These are phyloP conservation scores for Aspergillus bridgeri DNA, from an alignment of 495 filamentous ascomycete species.

Conservation along the genomic window DNA sequence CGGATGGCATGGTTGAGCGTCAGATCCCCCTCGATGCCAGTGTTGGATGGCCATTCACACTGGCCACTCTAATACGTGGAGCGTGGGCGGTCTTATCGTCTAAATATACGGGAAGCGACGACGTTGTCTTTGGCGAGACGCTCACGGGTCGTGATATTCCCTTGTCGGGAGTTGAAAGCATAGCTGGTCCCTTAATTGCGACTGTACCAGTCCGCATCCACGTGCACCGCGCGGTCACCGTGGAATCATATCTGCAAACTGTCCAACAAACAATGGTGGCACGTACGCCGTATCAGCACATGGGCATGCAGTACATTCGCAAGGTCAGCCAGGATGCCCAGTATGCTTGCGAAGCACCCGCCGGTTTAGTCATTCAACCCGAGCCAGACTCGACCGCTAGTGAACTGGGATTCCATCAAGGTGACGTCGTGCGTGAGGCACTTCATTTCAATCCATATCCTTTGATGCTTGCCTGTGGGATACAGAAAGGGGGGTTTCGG, in stretches of 20 bases:
- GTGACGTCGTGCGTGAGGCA: slow-evolving; percentile 58
- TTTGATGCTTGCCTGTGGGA: slow-evolving; percentile 59
- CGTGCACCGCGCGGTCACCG: slow-evolving; percentile 24
- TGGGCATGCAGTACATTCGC: slow-evolving; percentile 67
- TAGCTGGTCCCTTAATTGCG: slow-evolving; percentile 58
- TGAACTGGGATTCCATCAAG: slow-evolving; percentile 49
- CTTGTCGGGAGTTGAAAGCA: slow-evolving; percentile 43
- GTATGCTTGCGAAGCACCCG: slow-evolving; percentile 63
- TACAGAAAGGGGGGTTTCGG: slow-evolving; percentile 53
- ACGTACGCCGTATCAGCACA: slow-evolving; percentile 60
- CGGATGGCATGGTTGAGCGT: slow-evolving; percentile 50
- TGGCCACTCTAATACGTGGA: slow-evolving; percentile 57
- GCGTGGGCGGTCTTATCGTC: slow-evolving; percentile 60
- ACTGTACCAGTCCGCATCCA: slow-evolving; percentile 60
- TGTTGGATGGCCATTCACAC: slow-evolving; percentile 42
- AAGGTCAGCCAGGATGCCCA: slow-evolving; percentile 57
- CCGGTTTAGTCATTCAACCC: slow-evolving; percentile 51
- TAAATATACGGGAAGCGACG: slow-evolving; percentile 50
- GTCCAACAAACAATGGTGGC: slow-evolving; percentile 53
- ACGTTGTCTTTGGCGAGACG: slow-evolving; percentile 59
- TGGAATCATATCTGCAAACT: slow-evolving; percentile 34
- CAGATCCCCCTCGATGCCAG: slow-evolving; percentile 42
- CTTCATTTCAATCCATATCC: slow-evolving; percentile 67
- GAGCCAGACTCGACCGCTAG: slow-evolving; percentile 43
- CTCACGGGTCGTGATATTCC: slow-evolving; percentile 49